Conservation (phyloP, 148 eudicot species). For the Amaranthus palmeri region DNA sequence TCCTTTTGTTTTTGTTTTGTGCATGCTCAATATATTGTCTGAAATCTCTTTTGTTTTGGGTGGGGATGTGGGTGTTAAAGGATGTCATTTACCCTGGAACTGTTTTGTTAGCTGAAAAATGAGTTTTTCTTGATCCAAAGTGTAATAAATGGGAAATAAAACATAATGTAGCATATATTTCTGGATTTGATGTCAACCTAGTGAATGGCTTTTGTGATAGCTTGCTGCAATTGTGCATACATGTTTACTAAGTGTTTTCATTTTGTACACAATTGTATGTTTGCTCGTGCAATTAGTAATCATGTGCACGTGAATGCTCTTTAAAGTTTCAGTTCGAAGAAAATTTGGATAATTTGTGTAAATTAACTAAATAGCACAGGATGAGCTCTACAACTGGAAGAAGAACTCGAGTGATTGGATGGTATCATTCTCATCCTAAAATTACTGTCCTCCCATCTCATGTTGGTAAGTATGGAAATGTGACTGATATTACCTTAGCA, state of each 20-base stretch:
- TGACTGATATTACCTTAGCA: neutral
- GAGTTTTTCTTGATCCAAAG: neutral
- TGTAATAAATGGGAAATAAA: neutral
- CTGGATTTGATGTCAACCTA: neutral
- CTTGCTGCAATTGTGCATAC: neutral
- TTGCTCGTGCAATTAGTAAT: neutral
- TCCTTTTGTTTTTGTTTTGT: slow-evolving; percentile 49
- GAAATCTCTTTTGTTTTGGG: slow-evolving; percentile 8
- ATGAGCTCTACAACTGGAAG: slow-evolving; percentile 79
- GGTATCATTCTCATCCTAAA: slow-evolving; percentile 99
- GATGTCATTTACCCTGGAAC: neutral
- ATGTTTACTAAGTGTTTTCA: neutral
- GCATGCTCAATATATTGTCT: neutral
- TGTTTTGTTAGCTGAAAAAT: neutral
- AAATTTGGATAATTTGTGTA: slow-evolving; percentile 25
- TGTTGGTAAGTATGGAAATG: slow-evolving; percentile 63
- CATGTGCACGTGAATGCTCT: neutral
- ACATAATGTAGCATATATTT: neutral
- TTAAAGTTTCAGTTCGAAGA: slow-evolving; percentile 6
- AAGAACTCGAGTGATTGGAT: slow-evolving; percentile 97
- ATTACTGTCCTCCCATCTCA: slow-evolving; percentile 99
- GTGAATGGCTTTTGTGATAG: neutral
- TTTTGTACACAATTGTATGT: neutral
- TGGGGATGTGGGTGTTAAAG: neutral
- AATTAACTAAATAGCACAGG: slow-evolving; percentile 70